Percentiles rank a stretch among this genome's conserved stretches.
Evolutionary conservation across 768 basidiomycete species (phyloP).

Genomic region (Russula brevipes): DNA sequence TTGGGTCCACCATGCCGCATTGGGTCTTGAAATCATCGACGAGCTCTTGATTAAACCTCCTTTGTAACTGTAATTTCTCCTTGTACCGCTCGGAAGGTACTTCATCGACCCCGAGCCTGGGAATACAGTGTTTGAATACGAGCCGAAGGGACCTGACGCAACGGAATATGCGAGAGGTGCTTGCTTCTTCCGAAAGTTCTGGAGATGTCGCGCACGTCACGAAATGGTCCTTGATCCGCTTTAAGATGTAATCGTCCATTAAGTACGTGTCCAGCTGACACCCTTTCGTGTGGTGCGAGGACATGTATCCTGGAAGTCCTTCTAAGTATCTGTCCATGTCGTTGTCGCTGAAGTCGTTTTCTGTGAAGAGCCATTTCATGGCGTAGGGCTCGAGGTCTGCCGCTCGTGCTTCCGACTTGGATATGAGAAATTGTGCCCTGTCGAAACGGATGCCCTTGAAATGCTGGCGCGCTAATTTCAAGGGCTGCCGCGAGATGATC

Average conservation of each 20-base stretch:
- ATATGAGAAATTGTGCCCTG: background rate
- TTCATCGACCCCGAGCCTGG: background rate
- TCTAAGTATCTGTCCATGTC: slow-evolving; percentile 16
- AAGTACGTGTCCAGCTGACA: background rate
- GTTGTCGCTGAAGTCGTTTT: slow-evolving; percentile 9
- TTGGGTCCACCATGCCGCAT: background rate
- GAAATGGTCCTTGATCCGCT: slow-evolving; percentile 10
- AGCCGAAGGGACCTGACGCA: slow-evolving; percentile 6
- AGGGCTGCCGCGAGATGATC: too few relatives aligned
- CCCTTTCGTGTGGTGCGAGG: background rate
- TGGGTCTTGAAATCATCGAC: background rate
- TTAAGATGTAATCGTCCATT: background rate
- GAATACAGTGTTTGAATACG: background rate
- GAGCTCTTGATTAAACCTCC: background rate
- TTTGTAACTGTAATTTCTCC: background rate
- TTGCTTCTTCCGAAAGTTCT: slow-evolving; percentile 3
- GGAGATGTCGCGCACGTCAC: slow-evolving; percentile 7
- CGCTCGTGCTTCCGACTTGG: background rate
- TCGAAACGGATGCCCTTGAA: slow-evolving; percentile 10
- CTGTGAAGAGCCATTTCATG: slow-evolving; percentile 10
- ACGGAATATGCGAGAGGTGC: background rate
- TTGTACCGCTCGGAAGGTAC: background rate
- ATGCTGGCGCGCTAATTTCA: background rate
- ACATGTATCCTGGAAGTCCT: slow-evolving; percentile 15
- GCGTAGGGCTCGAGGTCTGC: slow-evolving; percentile 7